Evolutionary conservation across 2,329 filamentous ascomycete species (phyloP), one percentile per base, ranked within the genome.

Genomic region (Pestalotiopsis sp.): DNA sequence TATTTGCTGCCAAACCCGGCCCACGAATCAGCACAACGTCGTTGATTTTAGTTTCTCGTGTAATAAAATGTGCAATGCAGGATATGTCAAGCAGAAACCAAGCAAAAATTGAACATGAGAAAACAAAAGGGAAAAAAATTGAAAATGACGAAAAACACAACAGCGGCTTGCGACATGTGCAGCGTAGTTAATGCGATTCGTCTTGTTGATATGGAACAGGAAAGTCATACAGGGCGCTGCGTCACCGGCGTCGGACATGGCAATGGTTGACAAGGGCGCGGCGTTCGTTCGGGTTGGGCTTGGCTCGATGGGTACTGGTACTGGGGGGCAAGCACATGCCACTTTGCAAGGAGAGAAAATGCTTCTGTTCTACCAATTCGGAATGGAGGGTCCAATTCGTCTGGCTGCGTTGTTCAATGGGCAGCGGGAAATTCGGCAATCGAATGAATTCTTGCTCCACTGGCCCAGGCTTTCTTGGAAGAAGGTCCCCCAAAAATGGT

Each of bases 1-100:
- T 92, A 72, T 79, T 87, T 86, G 81, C 76, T 65, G 77, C 44
- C 2, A 52, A 52, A 74, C 73, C 75, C 78, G 65, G 10, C 14
- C n/a, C 2, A 38, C 38, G 59, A 62, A 62, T 62, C 35, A 62
- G 59, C 35, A 14, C n/a, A 38, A 62, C 4, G 4, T 13, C 59
- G 38, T 22, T 7, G 1, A 20, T 22, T 13, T 22, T 17, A 38
- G 6, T 30, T 30, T 26, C 13, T 9, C 14, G 20, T 30, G 56
- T 22, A 59, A 14, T 17, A 38, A 26, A 59, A 59, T 38, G 24
- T 22, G 17, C 11, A 64, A 35, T 0, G 30, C 30, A 35, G 7
- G 38, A 64, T 38, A 52, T 7, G 17, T 30, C 30, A 48, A n/a
- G n/a, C 35, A 14, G 60, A 10, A 5, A 13, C 13, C 26, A 9